A percentile compares a stretch with the other conserved stretches of the same genome.
Conservation (phyloP, 2,329 filamentous ascomycete species). For the Fusarium xyrophilum region DNA sequence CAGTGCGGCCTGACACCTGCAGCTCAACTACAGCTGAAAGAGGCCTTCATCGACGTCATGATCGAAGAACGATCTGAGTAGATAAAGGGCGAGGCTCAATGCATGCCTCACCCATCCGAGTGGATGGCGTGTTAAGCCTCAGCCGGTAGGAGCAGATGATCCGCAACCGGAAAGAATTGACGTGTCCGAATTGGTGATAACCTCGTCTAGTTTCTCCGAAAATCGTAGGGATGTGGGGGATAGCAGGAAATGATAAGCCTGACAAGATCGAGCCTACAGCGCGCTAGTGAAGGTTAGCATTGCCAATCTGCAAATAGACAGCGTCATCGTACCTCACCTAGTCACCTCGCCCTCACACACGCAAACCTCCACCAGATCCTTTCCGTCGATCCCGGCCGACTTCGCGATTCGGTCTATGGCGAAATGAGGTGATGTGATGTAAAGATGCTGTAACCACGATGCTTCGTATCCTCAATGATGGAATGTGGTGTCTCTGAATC, state of each 20-base stretch:
- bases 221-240: background rate
- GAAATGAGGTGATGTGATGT: slow-evolving; percentile 16
- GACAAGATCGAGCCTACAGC: background rate
- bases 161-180: slow-evolving; percentile 15
- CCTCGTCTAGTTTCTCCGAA: slow-evolving; percentile 13
- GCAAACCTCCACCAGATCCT: slow-evolving; percentile 28
- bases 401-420: background rate
- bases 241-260: slow-evolving; percentile 18
- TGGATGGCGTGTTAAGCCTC: slow-evolving; percentile 15
- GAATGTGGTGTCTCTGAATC: background rate
- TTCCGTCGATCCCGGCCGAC: slow-evolving; percentile 22
- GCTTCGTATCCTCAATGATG: background rate
- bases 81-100: background rate
- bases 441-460: background rate
- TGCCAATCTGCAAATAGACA: background rate
- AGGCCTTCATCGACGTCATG: slow-evolving; percentile 18
- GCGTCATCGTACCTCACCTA: slow-evolving; percentile 24
- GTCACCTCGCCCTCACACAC: background rate
- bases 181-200: slow-evolving; percentile 1
- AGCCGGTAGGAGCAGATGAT: background rate
- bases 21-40: slow-evolving; percentile 18
- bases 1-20: background rate
- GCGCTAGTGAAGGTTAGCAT: background rate
- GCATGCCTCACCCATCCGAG: slow-evolving; percentile 14
- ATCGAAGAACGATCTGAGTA: background rate